Evolutionary conservation across 2,329 filamentous ascomycete species (phyloP), one percentile per base, ranked within the genome.

Genomic region (Colletotrichum shisoi): DNA sequence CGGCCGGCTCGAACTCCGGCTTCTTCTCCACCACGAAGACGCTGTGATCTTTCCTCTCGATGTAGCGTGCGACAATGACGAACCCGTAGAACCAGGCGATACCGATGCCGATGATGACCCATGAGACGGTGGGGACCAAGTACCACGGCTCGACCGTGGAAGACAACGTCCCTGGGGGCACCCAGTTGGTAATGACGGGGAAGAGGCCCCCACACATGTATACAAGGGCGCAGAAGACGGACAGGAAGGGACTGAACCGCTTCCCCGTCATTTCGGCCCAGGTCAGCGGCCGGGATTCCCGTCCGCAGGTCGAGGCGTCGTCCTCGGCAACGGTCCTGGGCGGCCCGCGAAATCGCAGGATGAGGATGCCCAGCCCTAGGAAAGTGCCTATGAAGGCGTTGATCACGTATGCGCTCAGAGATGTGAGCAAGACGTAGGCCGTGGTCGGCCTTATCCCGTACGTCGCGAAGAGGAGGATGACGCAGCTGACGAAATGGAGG

Each of bases 301-400:
- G 69, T 17, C 63, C 69, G 12, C 19, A 21, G 6, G 11, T 37
- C 3, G 63, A 54, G 19, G 53, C 57, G 24, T 59, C 58, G 9
- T 67, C 61, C 24, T 61, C 67, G 15, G 44, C 19, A 7, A 40
- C 60, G 15, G 72, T 74, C 5, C 63, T 52, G 0, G 77, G 77
- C 5, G 77, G 76, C 1, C 76, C 76, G 13, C 68, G 67, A 59
- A 78, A 74, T n/a, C 76, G 74, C 31, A 79, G 57, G 48, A 79
- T 75, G 1, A 79, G 70, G n/a, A 79, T 79, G 1, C 77, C 77
- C 2, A 78, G 54, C 12, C 74, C 76, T 0, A 79, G 70, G 34
- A 77, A 75, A 1, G 71, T 68, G 1, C 76, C 76, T 39, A 78
- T 77, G 70, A 78, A 78, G 21, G 74, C 75, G 13, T 76, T 77